Base-by-base conservation (phyloP, 2,329 filamentous ascomycete genomes). In the Fusarium tuaranense region DNA sequence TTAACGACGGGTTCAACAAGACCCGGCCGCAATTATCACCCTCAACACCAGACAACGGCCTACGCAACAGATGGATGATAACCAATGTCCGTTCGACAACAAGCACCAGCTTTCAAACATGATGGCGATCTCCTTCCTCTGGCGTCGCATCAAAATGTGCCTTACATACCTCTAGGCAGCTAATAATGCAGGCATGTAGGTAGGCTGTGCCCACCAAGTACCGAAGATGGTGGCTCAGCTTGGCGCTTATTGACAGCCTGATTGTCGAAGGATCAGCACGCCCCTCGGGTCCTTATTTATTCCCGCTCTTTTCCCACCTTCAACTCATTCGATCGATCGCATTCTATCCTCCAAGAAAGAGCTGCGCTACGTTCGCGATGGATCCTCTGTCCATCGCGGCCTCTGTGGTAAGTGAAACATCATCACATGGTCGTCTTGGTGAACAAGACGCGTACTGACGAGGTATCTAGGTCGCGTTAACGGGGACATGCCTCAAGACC, bases 341-440 rank as follows among this genome's bases (percentile, higher is more conserved):
- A 30, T 32, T 32, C 48, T 5, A 8, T 53, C 48, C 6, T 53
- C 27, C 4, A 7, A 53, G 27, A 18, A 32, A 53, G 18, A 53
- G 48, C 18, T 32, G 16, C 27, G 27, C 7, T 32, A 4, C 44
- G 13, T n/a, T 30, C 25, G 46, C 34, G 9, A 69, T 69, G 66
- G 68, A 70, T n/a, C 68, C 66, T 1, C 12, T 70, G 0, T 69
- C 66, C 6, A 69, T 70, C 13, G 36, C 60, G n/a, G 34, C 41
- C 13, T 64, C 68, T 2, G 44, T 70, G 34, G 68, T 70, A 22
- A 61, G 13, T 1, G 7, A 20, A 16, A 34, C 6, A 8, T 8
- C 6, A 8, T 12, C 2, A 3, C 7, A 20, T 41, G 2, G 4
- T 38, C 22, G 16, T 30, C 20, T 8, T 13, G 0, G 2, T 0